Evolutionary conservation across 164 flowering plant species (phyloP).

Genomic region (Annona cherimola): DNA sequence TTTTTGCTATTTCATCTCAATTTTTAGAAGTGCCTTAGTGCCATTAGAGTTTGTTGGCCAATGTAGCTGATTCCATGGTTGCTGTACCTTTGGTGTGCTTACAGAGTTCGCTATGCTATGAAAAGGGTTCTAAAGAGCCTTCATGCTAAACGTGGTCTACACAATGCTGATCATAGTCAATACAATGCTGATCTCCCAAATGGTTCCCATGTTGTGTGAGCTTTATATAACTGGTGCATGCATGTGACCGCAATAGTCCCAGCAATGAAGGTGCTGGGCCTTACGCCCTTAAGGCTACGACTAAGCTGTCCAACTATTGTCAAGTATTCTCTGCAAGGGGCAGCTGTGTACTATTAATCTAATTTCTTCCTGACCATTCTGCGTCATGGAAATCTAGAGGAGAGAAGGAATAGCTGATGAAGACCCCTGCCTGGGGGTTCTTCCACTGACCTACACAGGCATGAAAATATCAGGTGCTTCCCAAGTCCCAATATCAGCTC

Average conservation of each 20-base stretch:
- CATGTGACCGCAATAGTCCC: background rate
- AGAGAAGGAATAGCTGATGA: no score
- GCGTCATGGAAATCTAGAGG: background rate
- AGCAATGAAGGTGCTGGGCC: background rate
- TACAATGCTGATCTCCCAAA: conserved; percentile 6
- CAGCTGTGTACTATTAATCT: background rate
- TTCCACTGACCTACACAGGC: no score
- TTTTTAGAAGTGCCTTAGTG: background rate
- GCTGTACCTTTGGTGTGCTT: conserved; percentile 7
- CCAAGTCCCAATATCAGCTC: no score
- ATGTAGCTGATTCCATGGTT: background rate
- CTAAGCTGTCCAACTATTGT: background rate
- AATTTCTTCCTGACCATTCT: background rate
- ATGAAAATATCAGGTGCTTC: no score
- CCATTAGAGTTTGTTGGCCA: background rate
- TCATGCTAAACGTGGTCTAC: conserved; percentile 10
- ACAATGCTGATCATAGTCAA: conserved; percentile 10
- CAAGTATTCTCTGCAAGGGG: background rate
- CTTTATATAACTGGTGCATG: background rate
- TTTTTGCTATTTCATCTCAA: background rate
- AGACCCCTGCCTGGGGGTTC: no score
- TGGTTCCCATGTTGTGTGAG: conserved; percentile 33
- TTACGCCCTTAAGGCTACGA: background rate
- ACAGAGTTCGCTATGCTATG: conserved; percentile 65
- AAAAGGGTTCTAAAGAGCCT: conserved; percentile 40